These are phyloP conservation scores for Calvatia gigantea DNA, from an alignment of 768 basidiomycete species.

Conservation along the genomic window DNA sequence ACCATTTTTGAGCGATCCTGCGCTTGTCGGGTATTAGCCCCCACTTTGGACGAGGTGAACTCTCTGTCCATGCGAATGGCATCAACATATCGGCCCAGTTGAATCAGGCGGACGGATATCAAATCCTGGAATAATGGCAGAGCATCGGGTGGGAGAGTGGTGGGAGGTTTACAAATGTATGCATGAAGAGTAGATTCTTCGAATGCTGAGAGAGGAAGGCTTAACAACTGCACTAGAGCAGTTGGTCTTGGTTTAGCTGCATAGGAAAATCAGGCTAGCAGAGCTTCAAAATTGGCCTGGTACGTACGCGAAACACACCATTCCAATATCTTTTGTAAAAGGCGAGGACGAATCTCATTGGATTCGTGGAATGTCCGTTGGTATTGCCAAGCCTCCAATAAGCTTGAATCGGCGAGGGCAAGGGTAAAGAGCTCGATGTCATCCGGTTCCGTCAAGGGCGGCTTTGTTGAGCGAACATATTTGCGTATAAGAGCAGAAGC, in stretches of 20 bases:
- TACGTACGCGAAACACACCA: conserved; percentile 71
- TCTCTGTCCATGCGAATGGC: conserved; percentile 74
- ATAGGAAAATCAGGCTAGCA: conserved; percentile 2
- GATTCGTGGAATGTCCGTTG: conserved; percentile 67
- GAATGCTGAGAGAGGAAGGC: conserved; percentile 60
- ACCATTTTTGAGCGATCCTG: conserved; percentile 67
- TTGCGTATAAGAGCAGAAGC: conserved; percentile 57
- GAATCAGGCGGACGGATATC: conserved; percentile 74
- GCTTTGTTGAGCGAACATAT: conserved; percentile 76
- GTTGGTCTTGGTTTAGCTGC: conserved; percentile 56
- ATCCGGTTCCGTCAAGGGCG: conserved; percentile 60
- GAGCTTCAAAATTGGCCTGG: neutral
- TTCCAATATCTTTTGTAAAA: conserved; percentile 57
- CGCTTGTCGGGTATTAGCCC: conserved; percentile 34
- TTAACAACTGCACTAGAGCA: conserved; percentile 59
- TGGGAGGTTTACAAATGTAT: conserved; percentile 57
- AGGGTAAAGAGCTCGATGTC: conserved; percentile 70
- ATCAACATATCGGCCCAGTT: conserved; percentile 64
- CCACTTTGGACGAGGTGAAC: conserved; percentile 44
- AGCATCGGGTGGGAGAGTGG: conserved; percentile 41
- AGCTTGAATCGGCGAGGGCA: conserved; percentile 61
- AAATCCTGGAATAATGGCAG: conserved; percentile 69
- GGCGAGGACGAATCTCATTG: conserved; percentile 45
- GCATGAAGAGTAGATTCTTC: conserved; percentile 58
- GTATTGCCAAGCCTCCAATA: conserved; percentile 74